Evolutionary conservation across 2,329 filamentous ascomycete species (phyloP).

Genomic region (Tolypocladium cylindrosporum): DNA sequence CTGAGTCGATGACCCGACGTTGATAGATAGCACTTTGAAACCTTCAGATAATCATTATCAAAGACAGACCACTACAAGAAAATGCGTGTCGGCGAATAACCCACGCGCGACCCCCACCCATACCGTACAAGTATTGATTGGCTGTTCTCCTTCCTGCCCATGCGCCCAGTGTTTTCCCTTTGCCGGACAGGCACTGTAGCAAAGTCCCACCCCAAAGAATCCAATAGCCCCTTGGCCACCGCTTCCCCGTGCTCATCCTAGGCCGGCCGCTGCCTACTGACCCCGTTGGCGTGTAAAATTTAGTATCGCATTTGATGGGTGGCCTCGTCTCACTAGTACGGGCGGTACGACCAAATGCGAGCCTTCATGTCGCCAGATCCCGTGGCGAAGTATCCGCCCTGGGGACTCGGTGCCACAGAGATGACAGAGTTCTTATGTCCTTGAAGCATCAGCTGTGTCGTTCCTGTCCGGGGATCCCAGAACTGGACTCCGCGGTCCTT

Average conservation of each 20-base stretch:
- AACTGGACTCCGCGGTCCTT: slow-evolving; percentile 98
- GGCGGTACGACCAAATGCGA: slow-evolving; percentile 84
- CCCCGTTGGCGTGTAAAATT: not conserved
- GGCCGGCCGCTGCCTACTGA: not conserved
- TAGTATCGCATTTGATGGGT: not conserved
- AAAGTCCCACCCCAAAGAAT: not conserved
- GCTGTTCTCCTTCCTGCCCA: slow-evolving; percentile 14
- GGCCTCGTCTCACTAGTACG: slow-evolving; percentile 21
- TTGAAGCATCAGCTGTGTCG: slow-evolving; percentile 95
- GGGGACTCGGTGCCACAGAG: slow-evolving; percentile 88
- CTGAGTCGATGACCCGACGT: not conserved
- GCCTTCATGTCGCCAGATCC: slow-evolving; percentile 97
- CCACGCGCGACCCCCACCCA: slow-evolving; percentile 8
- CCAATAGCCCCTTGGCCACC: slow-evolving; percentile 3
- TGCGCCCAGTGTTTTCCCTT: slow-evolving; percentile 11
- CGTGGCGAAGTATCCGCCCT: slow-evolving; percentile 82
- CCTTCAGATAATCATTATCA: slow-evolving; percentile 12
- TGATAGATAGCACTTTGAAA: not conserved
- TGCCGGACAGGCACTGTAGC: slow-evolving; percentile 1
- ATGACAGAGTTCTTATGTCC: slow-evolving; percentile 99
- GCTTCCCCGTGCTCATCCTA: not conserved
- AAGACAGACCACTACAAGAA: not conserved
- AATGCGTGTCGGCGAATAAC: not conserved
- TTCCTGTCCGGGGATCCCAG: slow-evolving; percentile 91
- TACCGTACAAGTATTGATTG: slow-evolving; percentile 14